phyloP scores from a whole-genome alignment of 805 yeast species.

The Teunomyces lycoperdinae region DNA sequence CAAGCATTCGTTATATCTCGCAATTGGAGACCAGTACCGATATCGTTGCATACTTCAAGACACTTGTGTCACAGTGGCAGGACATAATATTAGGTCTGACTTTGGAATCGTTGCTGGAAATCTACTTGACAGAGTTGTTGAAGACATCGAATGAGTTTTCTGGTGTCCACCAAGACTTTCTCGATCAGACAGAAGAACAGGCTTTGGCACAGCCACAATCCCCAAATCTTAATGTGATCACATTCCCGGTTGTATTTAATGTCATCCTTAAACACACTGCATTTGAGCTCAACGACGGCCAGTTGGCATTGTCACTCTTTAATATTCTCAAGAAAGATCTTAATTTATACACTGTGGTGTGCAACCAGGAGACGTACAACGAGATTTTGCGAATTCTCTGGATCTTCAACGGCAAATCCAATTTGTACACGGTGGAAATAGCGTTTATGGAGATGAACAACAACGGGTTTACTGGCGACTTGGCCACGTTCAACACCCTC shows the following conservation, averaged over 20 bases:
- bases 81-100: conserved; percentile 6
- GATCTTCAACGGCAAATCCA: conserved; percentile 38
- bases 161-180: conserved; percentile 17
- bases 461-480: conserved; percentile 40
- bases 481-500: conserved; percentile 32
- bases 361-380: conserved; percentile 43
- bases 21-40: conserved; percentile 10
- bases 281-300: conserved; percentile 32
- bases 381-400: conserved; percentile 35
- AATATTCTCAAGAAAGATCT: conserved; percentile 33
- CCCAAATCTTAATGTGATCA: conserved; percentile 30
- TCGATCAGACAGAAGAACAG: conserved; percentile 12
- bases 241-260: conserved; percentile 38
- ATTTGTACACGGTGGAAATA: conserved; percentile 33
- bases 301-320: conserved; percentile 34
- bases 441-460: conserved; percentile 37
- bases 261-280: conserved; percentile 22
- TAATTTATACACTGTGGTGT: conserved; percentile 29
- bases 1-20: conserved; percentile 21
- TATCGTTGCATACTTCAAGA: conserved; percentile 16
- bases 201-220: conserved; percentile 17
- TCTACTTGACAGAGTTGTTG: conserved; percentile 14
- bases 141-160: conserved; percentile 12
- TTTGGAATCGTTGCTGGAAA: conserved; percentile 6
- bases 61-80: conserved; percentile 13